Base-by-base conservation (phyloP, 331 rosid genomes). In the Malus hybrid region DNA sequence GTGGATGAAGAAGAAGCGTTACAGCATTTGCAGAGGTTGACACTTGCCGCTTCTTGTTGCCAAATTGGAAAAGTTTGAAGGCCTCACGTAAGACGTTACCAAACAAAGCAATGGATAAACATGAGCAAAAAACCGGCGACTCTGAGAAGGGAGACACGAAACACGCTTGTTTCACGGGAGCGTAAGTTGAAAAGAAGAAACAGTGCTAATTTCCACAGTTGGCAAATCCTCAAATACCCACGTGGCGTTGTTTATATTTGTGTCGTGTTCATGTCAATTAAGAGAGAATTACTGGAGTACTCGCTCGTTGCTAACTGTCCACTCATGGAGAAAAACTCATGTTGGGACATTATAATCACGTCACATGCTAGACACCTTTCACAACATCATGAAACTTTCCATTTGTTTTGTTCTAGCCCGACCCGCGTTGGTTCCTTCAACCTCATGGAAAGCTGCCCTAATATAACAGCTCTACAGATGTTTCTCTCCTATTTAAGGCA, bases 81-180 rank as follows among this genome's bases (percentile, higher is more conserved):
- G 32, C 39, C 36, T 66, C 6, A 3, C n/a, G 57, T n/a, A 29
- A 29, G 31, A 66, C 31, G 70, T 2, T 10, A 66, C 50, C 2
- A 9, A 27, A 29, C 34, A 6, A 62, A 15, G 36, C 7, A 66
- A 66, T n/a, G 29, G 19, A 65, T 16, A 29, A 29, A 16, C 12
- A 20, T 68, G 71, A 78, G 82, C 24, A 24, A 24, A 29, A 68
- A 32, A 6, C 68, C 19, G n/a, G 46, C 67, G 46, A 16, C 29
- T n/a, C 63, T 19, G 18, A 10, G 7, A 29, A 6, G 5, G 2
- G 10, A 68, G 34, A 61, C 52, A 7, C 20, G 78, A 70, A 82
- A 42, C 83, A 44, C 75, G 80, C 80, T 57, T 28, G 50, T 73
- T 78, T 78, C 86, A 74, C 80, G 80, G 78, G 31, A 29, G 31